These are phyloP conservation scores for Hypoxylon fuscum DNA, from an alignment of 495 filamentous ascomycete genomes.

Conservation along the genomic window DNA sequence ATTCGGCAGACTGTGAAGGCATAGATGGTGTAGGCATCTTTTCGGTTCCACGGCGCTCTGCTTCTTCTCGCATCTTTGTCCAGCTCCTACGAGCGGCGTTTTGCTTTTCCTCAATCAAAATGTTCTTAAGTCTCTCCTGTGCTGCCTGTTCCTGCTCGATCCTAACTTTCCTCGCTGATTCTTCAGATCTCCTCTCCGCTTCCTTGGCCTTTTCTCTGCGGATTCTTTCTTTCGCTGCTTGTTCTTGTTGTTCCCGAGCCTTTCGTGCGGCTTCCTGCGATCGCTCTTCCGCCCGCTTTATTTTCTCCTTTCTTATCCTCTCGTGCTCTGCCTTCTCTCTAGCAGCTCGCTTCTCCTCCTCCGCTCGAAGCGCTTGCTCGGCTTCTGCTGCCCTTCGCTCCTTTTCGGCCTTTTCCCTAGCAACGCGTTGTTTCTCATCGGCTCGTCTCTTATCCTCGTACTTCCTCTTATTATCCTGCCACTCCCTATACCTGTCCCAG, in stretches of 20 bases:
- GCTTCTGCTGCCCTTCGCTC: conserved; percentile 20
- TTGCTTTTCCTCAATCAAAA: conserved; percentile 28
- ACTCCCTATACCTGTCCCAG: conserved; percentile 12
- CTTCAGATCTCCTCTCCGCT: conserved; percentile 31
- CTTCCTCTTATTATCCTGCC: background rate
- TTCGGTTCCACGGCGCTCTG: conserved; percentile 7
- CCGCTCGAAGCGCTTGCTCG: conserved; percentile 4
- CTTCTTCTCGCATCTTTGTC: conserved; percentile 25
- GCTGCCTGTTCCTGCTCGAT: conserved; percentile 31
- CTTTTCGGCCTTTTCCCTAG: conserved; percentile 12
- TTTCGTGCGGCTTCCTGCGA: conserved; percentile 24
- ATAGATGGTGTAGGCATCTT: background rate
- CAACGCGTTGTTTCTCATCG: conserved; percentile 13
- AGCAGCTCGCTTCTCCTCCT: conserved; percentile 21
- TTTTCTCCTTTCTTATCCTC: conserved; percentile 14
- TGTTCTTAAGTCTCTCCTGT: conserved; percentile 17
- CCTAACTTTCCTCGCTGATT: conserved; percentile 14
- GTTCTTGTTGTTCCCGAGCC: conserved; percentile 27
- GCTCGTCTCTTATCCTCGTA: conserved; percentile 9
- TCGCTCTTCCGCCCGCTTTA: conserved; percentile 24
- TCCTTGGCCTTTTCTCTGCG: conserved; percentile 16
- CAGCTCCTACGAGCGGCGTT: conserved; percentile 16
- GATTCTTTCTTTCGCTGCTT: conserved; percentile 24
- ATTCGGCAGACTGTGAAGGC: background rate
- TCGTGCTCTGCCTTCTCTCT: conserved; percentile 18